Conservation (phyloP, 768 basidiomycete genomes). For the Roridomyces roridus region DNA sequence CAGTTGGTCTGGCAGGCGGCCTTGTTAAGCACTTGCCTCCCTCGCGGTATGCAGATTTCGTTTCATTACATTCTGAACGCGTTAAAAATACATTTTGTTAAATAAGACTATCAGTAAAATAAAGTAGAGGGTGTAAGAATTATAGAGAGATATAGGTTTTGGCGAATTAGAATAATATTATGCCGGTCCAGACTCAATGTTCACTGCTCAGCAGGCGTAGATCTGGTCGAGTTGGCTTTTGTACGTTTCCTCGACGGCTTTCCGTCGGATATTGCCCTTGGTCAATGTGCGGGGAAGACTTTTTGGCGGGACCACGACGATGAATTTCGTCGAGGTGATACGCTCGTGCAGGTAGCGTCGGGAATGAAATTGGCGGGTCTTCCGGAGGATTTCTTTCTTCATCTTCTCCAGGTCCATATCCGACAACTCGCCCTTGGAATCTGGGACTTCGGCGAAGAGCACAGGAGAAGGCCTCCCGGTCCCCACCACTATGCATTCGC, state of each 20-base stretch:
- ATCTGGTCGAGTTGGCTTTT: constrained; percentile 47
- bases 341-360: constrained; percentile 64
- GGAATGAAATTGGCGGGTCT: constrained; percentile 56
- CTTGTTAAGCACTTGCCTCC: not conserved
- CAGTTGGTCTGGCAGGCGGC: constrained; percentile 5
- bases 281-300: constrained; percentile 61
- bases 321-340: constrained; percentile 47
- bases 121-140: not conserved
- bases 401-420: constrained; percentile 48
- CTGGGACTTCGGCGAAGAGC: constrained; percentile 62
- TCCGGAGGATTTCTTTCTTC: constrained; percentile 56
- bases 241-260: constrained; percentile 55
- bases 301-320: constrained; percentile 52
- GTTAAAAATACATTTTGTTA: not conserved
- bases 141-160: constrained; percentile 1
- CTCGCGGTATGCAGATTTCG: too few relatives aligned
- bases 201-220: constrained; percentile 31
- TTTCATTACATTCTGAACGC: not conserved
- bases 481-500: constrained; percentile 62
- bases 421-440: constrained; percentile 31
- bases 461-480: constrained; percentile 60
- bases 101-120: not conserved
- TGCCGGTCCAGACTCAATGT: too few relatives aligned
- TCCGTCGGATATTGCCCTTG: constrained; percentile 63
- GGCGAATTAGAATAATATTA: not conserved